phyloP scores from a whole-genome alignment of 192 early-diverging fungal genomes.

The Dispira parvispora region DNA sequence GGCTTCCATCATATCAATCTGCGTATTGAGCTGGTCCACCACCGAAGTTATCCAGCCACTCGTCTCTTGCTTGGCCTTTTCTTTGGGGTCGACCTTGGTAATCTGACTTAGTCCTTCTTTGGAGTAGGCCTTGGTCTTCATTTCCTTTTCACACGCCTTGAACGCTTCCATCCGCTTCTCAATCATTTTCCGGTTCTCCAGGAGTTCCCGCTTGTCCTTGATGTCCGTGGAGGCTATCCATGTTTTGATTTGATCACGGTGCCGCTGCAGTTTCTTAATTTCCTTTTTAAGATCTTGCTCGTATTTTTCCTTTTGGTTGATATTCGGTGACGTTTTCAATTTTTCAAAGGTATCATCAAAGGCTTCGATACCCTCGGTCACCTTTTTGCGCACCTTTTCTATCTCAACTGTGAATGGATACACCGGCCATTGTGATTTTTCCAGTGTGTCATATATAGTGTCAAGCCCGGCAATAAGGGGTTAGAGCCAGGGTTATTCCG shows the following conservation, averaged over 20 bases:
- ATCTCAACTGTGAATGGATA: conserved; percentile 59
- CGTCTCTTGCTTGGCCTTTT: conserved; percentile 76
- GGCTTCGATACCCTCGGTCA: conserved; percentile 85
- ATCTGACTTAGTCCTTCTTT: conserved; percentile 77
- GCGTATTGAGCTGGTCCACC: conserved; percentile 69
- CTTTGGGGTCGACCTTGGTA: conserved; percentile 81
- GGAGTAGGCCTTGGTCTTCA: conserved; percentile 98
- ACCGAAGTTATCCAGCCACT: conserved; percentile 68
- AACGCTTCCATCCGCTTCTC: conserved; percentile 98
- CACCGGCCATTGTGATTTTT: too few relatives aligned
- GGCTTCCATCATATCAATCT: conserved; percentile 87
- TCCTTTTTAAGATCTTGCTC: conserved; percentile 95
- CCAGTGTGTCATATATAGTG: too few relatives aligned
- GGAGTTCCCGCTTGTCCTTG: conserved; percentile 84
- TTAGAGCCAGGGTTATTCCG: too few relatives aligned
- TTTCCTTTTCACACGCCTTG: conserved; percentile 94
- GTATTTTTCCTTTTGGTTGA: conserved; percentile 91
- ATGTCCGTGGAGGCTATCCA: conserved; percentile 91
- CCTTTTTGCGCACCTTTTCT: conserved; percentile 87
- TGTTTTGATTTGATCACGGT: conserved; percentile 94
- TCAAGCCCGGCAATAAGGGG: too few relatives aligned
- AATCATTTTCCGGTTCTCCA: conserved; percentile 86
- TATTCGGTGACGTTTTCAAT: conserved; percentile 57
- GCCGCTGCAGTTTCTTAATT: conserved; percentile 95
- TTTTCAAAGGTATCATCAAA: conserved; percentile 88